Evolutionary conservation across 2,329 filamentous ascomycete species (phyloP).

Genomic region (Pseudofabraea citricarpa): DNA sequence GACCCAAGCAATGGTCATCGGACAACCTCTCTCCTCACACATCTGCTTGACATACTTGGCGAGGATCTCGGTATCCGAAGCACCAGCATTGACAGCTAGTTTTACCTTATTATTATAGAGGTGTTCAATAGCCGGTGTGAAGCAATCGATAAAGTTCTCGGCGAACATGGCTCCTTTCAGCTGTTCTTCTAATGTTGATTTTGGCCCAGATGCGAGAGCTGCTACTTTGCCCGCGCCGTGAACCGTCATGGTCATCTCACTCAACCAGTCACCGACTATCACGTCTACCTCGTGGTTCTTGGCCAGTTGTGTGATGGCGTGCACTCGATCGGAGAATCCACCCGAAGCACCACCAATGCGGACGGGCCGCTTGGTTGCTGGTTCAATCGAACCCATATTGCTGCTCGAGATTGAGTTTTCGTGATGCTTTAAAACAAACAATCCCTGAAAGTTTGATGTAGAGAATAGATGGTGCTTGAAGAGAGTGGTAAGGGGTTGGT

Average conservation of each 20-base stretch:
- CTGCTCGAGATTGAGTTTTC: too few species aligned
- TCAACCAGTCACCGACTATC: slow-evolving; percentile 44
- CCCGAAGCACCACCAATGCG: slow-evolving; percentile 3
- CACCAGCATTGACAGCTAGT: slow-evolving; percentile 47
- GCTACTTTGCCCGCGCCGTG: slow-evolving; percentile 3
- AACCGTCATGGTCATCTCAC: slow-evolving; percentile 26
- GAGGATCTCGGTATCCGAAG: slow-evolving; percentile 43
- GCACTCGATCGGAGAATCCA: slow-evolving; percentile 5
- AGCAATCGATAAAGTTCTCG: slow-evolving; percentile 9
- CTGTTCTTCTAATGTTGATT: background rate
- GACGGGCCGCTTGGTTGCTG: slow-evolving; percentile 1
- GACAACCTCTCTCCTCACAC: background rate
- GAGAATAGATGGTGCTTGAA: too few species aligned
- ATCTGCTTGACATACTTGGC: slow-evolving; percentile 18
- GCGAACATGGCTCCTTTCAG: background rate
- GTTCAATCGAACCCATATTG: too few species aligned
- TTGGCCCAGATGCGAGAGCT: background rate
- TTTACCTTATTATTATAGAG: slow-evolving; percentile 42
- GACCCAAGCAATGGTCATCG: slow-evolving; percentile 38
- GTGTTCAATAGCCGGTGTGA: slow-evolving; percentile 30
- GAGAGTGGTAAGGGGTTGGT: too few species aligned
- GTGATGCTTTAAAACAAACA: too few species aligned
- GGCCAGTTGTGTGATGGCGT: slow-evolving; percentile 1
- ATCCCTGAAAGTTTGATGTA: too few species aligned
- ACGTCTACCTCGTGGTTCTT: slow-evolving; percentile 32